Evolutionary conservation across 805 yeast genomes (phyloP).

Genomic region (Wickerhamiella slavikovae): DNA sequence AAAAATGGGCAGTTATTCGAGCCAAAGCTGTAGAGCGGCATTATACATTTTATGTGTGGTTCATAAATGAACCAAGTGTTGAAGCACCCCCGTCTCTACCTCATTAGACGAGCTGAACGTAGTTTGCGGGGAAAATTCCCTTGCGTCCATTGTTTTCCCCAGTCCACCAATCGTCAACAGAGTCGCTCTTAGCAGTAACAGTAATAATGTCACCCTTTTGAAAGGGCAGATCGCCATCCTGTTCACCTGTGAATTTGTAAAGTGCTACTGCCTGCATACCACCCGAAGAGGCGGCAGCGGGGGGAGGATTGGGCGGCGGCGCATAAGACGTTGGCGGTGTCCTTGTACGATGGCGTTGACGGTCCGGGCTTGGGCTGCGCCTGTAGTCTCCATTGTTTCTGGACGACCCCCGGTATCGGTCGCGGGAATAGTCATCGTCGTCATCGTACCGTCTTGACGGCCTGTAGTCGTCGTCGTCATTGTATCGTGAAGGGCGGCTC

Average conservation of each 20-base stretch:
- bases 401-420: not conserved
- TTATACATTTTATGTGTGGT: too few relatives aligned
- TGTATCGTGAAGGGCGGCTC: slow-evolving; percentile 3
- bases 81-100: not conserved
- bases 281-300: slow-evolving; percentile 7
- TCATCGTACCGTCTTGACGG: slow-evolving; percentile 4
- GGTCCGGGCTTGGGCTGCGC: slow-evolving; percentile 2
- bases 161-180: slow-evolving; percentile 98
- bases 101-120: slow-evolving; percentile 52
- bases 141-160: slow-evolving; percentile 67
- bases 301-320: slow-evolving; percentile 1
- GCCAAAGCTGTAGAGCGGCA: too few relatives aligned
- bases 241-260: slow-evolving; percentile 78
- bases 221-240: slow-evolving; percentile 81
- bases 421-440: slow-evolving; percentile 1
- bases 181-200: slow-evolving; percentile 65
- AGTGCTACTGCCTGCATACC: slow-evolving; percentile 77
- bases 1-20: too few relatives aligned
- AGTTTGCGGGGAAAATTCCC: slow-evolving; percentile 95
- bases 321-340: slow-evolving; percentile 8
- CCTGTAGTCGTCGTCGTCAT: not conserved
- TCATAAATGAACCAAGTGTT: too few relatives aligned
- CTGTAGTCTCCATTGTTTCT: not conserved
- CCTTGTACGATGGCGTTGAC: slow-evolving; percentile 10
- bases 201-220: slow-evolving; percentile 86